Evolutionary conservation across 495 filamentous ascomycete genomes (phyloP).

Genomic region (Penicillium desertorum): DNA sequence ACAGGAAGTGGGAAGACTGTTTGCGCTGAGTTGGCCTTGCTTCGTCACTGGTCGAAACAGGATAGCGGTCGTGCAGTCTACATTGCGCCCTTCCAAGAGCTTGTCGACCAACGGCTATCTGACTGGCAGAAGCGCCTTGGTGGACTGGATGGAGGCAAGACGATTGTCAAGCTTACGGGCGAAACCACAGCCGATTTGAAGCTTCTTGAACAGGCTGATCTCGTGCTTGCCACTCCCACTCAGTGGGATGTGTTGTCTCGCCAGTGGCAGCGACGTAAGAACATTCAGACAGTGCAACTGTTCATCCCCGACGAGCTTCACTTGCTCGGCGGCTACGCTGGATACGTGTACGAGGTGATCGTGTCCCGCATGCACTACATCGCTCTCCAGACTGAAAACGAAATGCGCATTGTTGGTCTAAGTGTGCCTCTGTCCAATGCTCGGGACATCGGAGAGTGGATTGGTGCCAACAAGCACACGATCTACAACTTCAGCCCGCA

Average conservation of each 20-base stretch:
- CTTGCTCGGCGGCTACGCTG: slow-evolving; percentile 85
- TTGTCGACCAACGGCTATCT: slow-evolving; percentile 74
- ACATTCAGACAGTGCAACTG: slow-evolving; percentile 83
- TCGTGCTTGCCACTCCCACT: slow-evolving; percentile 86
- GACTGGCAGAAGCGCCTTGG: slow-evolving; percentile 82
- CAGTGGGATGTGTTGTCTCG: slow-evolving; percentile 97
- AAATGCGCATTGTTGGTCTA: slow-evolving; percentile 84
- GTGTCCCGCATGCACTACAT: slow-evolving; percentile 98
- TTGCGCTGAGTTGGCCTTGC: slow-evolving; percentile 89
- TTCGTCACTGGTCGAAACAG: slow-evolving; percentile 78
- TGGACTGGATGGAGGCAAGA: slow-evolving; percentile 77
- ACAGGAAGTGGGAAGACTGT: slow-evolving; percentile 95
- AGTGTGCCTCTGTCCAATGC: slow-evolving; percentile 91
- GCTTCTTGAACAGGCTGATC: slow-evolving; percentile 81
- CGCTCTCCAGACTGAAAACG: slow-evolving; percentile 77
- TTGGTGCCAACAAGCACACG: slow-evolving; percentile 96
- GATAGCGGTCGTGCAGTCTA: slow-evolving; percentile 81
- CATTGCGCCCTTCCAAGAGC: slow-evolving; percentile 93
- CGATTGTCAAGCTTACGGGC: slow-evolving; percentile 89
- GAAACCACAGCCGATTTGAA: slow-evolving; percentile 91
- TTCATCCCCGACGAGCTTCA: slow-evolving; percentile 97
- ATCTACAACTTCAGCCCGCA: slow-evolving; percentile 98
- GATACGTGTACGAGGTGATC: slow-evolving; percentile 92
- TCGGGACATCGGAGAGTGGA: slow-evolving; percentile 95
- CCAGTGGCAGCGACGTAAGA: slow-evolving; percentile 94